phyloP scores from a whole-genome alignment of 2,329 filamentous ascomycete species.

The Diaporthe citri region DNA sequence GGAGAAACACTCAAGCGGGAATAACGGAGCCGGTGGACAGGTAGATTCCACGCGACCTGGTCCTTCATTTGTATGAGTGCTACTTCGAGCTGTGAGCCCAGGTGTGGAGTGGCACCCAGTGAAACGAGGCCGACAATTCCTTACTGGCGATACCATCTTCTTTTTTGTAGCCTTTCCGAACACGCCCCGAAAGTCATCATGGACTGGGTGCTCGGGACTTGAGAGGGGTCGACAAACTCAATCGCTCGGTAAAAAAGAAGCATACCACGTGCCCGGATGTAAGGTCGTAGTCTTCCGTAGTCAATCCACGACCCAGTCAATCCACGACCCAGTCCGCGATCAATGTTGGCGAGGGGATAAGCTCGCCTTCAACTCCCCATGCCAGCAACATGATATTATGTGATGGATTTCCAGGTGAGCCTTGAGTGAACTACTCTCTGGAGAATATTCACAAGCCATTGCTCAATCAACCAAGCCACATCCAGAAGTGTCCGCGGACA shows the following conservation, averaged over 20 bases:
- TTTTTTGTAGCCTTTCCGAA: neutral
- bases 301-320: neutral
- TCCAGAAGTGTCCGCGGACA: slow-evolving; percentile 1
- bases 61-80: neutral
- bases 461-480: neutral
- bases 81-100: neutral
- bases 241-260: neutral
- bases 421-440: neutral
- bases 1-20: slow-evolving; percentile 1
- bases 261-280: slow-evolving; percentile 14
- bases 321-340: neutral
- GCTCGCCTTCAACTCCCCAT: no score
- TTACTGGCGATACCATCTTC: neutral
- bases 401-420: neutral
- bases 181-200: neutral
- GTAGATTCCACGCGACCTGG: neutral
- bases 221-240: slow-evolving; percentile 6
- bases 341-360: neutral
- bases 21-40: slow-evolving; percentile 21
- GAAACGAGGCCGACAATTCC: neutral
- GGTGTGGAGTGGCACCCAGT: neutral
- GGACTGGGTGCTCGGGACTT: slow-evolving; percentile 19
- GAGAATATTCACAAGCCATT: neutral
- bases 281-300: neutral
- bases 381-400: neutral